Evolutionary conservation across 768 basidiomycete species (phyloP).

Genomic region (Suillus sp.): DNA sequence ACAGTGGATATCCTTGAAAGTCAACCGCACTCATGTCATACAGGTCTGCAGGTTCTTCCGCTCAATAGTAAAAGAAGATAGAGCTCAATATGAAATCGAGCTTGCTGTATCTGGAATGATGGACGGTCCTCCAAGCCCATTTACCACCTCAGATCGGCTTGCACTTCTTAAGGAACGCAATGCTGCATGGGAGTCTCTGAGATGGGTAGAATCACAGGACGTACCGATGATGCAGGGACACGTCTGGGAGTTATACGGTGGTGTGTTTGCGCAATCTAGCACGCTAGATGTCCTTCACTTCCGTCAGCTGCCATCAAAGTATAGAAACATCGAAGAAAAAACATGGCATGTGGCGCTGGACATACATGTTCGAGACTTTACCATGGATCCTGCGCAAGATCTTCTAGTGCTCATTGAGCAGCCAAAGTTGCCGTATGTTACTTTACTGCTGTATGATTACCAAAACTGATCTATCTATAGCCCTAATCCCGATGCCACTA

Average conservation of each 20-base stretch:
- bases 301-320: constrained; percentile 49
- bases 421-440: constrained; percentile 36
- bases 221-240: constrained; percentile 45
- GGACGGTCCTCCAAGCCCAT: constrained; percentile 36
- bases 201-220: constrained; percentile 35
- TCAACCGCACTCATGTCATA: background rate
- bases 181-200: constrained; percentile 41
- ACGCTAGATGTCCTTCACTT: constrained; percentile 39
- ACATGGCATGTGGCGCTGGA: constrained; percentile 45
- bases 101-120: constrained; percentile 46
- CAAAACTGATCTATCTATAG: constrained; percentile 1
- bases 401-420: constrained; percentile 55
- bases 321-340: constrained; percentile 47
- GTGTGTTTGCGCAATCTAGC: constrained; percentile 50
- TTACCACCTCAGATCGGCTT: constrained; percentile 38
- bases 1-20: background rate
- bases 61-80: constrained; percentile 28
- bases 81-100: constrained; percentile 46
- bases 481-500: constrained; percentile 10
- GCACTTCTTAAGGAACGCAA: constrained; percentile 41
- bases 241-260: constrained; percentile 62
- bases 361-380: constrained; percentile 53
- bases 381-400: constrained; percentile 68
- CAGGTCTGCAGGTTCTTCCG: constrained; percentile 39
- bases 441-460: constrained; percentile 8